phyloP scores from a whole-genome alignment of 306 rosid genomes.

The Cajanus cajan region DNA sequence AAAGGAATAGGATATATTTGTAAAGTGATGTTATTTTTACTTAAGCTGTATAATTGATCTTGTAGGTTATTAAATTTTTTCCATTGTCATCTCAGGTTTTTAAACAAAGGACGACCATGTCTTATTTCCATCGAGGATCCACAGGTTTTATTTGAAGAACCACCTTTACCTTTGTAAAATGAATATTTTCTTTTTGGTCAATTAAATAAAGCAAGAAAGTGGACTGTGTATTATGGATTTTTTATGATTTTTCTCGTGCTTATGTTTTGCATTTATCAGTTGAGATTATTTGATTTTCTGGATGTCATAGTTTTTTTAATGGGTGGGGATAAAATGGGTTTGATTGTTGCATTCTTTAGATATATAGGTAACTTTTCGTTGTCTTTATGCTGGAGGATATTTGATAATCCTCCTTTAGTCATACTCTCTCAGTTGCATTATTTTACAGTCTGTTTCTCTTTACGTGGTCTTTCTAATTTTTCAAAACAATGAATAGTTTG shows the following conservation, averaged over 20 bases:
- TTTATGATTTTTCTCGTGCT: neutral
- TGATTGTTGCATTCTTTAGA: neutral
- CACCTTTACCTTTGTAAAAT: neutral
- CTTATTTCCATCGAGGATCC: constrained; percentile 97
- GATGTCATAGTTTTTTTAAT: neutral
- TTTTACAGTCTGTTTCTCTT: neutral
- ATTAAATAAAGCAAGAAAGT: constrained; percentile 2
- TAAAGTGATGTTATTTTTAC: constrained; percentile 4
- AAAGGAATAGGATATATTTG: constrained; percentile 8
- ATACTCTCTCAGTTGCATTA: neutral
- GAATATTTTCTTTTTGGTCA: neutral
- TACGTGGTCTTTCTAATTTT: neutral
- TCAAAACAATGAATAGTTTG: neutral
- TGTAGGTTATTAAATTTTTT: neutral
- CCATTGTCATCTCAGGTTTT: constrained; percentile 50
- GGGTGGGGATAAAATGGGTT: neutral
- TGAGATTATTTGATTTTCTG: constrained; percentile 3
- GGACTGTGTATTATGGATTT: neutral
- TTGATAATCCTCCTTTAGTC: neutral
- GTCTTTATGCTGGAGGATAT: neutral
- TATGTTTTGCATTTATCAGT: constrained; percentile 11
- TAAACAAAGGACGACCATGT: constrained; percentile 49
- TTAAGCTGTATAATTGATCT: neutral
- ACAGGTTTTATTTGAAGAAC: constrained; percentile 60
- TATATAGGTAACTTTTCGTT: neutral